Evolutionary conservation across 768 basidiomycete genomes (phyloP), one percentile per base, ranked within the genome.

Genomic region (Termitomyces sp.): DNA sequence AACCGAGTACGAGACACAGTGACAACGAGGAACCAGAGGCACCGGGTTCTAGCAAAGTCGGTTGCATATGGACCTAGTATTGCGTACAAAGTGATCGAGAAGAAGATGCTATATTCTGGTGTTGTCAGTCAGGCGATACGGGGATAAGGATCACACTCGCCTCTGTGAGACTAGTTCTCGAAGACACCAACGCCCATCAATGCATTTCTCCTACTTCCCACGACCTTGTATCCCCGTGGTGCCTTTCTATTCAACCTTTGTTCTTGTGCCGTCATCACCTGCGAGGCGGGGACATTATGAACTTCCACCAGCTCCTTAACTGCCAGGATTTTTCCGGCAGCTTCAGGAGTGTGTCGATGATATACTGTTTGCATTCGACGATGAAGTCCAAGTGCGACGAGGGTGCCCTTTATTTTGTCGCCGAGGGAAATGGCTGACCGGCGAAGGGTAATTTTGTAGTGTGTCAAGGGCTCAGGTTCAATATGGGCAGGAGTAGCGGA

Each of bases 221-320:
- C 69, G 19, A 91, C 81, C 48, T 76, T 76, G 58, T 88, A 94
- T 14, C 91, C 91, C 44, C 86, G 74, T 11, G 78, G 70, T 10
- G 89, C 81, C 68, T 78, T 83, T 65, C 91, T 75, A 59, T 88
- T 86, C 63, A 70, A 68, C 62, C 83, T 77, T 74, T 87, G 85
- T 72, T 90, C 78, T 59, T 80, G 73, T 67, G 84, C 84, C n/a
- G 83, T 86, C 72, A 79, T 78, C 25, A 93, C 90, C 54, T 79
- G 73, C 34, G 78, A 76, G 25, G 75, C 74, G 0, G 86, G 81
- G 16, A 97, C 93, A 66, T 95, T 96, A 69, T 86, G 79, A 42
- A 98, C 94, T 66, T 89, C 81, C 10, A 97, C 82, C 43, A 98
- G 75, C 72, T 98, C 94, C 77, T 97, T 98, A 55, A 97, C 84